A percentile compares a stretch with the other conserved stretches of the same genome.
Conservation (phyloP, 805 yeast species). For the Metschnikowia gruessii region DNA sequence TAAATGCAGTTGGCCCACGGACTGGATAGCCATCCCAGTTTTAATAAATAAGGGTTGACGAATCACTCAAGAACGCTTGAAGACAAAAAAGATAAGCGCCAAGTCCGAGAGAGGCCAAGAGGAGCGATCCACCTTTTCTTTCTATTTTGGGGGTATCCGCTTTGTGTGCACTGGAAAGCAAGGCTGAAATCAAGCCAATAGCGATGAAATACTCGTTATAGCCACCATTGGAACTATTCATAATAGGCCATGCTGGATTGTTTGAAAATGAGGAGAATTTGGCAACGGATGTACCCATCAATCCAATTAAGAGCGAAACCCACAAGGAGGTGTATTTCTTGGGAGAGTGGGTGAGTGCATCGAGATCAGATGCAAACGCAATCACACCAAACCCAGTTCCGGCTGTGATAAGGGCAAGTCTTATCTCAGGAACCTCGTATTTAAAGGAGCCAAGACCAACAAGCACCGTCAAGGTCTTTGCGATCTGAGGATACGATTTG, state of each 20-base stretch:
- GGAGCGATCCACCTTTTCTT: conserved; percentile 41
- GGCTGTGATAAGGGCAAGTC: conserved; percentile 61
- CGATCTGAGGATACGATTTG: conserved; percentile 46
- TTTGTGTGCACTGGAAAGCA: conserved; percentile 49
- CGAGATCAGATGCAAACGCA: conserved; percentile 55
- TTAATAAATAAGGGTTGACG: conserved; percentile 88
- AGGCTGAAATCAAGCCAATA: conserved; percentile 61
- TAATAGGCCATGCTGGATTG: conserved; percentile 95
- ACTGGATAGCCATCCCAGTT: conserved; percentile 94
- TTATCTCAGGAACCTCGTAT: conserved; percentile 62
- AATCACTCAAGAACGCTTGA: conserved; percentile 74
- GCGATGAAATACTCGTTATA: conserved; percentile 67
- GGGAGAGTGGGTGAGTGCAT: conserved; percentile 28
- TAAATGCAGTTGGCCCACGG: conserved; percentile 82
- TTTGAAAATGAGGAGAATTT: conserved; percentile 78
- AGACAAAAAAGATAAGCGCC: conserved; percentile 73
- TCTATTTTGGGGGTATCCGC: neutral
- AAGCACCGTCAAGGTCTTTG: conserved; percentile 53
- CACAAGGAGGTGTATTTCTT: conserved; percentile 44
- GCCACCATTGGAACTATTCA: conserved; percentile 85
- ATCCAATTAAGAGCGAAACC: conserved; percentile 64
- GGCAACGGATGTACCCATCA: conserved; percentile 66
- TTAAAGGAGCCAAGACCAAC: conserved; percentile 76
- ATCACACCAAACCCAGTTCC: conserved; percentile 66
- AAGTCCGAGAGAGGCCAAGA: conserved; percentile 62